These are phyloP conservation scores for Eucalyptus lansdowneana DNA, from an alignment of 345 rosid species.

Conservation along the genomic window DNA sequence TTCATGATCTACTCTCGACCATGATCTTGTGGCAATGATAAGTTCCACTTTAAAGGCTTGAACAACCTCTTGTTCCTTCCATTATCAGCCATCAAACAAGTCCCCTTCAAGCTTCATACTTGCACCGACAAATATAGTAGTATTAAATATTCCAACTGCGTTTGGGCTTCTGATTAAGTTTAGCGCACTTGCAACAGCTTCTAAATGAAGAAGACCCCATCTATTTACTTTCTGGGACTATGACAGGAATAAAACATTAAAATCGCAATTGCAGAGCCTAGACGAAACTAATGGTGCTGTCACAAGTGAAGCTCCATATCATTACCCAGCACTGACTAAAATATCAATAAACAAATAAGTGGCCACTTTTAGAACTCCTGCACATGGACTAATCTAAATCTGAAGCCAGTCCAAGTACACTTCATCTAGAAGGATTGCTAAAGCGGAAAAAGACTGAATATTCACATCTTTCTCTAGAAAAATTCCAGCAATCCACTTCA, in stretches of 20 bases:
- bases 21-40: conserved; percentile 1
- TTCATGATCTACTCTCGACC: not conserved
- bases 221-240: not conserved
- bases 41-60: conserved; percentile 2
- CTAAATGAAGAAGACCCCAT: not conserved
- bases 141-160: not conserved
- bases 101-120: not conserved
- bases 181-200: conserved; percentile 3
- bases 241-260: not conserved
- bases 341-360: conserved; percentile 2
- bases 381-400: not conserved
- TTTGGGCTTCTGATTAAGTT: not conserved
- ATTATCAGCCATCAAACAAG: not conserved
- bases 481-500: not conserved
- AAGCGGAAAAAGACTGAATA: not conserved
- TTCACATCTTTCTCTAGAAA: not conserved
- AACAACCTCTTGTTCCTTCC: not conserved
- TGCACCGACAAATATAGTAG: not conserved
- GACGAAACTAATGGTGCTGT: not conserved
- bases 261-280: not conserved
- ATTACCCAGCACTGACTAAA: conserved; percentile 8
- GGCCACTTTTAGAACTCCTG: not conserved
- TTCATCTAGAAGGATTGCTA: conserved; percentile 1
- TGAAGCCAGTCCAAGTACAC: not conserved
- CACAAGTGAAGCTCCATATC: not conserved